phyloP scores from a whole-genome alignment of 2,329 filamentous ascomycete species.

The Verticillium alfalfae region DNA sequence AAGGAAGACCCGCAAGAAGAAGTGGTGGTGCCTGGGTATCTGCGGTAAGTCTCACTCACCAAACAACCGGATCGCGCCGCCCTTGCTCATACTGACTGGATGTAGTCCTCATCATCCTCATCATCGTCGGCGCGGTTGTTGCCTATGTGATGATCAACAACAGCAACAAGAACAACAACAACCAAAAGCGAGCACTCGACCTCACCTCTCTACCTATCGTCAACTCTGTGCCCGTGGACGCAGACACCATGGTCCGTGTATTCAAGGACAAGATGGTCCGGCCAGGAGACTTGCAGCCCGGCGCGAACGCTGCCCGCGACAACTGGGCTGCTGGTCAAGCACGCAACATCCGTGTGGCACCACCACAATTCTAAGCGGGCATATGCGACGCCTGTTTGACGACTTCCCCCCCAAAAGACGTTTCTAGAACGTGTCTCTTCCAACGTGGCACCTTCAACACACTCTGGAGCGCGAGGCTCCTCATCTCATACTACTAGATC shows the following conservation, averaged over 20 bases:
- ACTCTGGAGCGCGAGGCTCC: background rate
- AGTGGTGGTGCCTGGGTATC: slow-evolving; percentile 91
- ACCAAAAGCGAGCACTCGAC: slow-evolving; percentile 15
- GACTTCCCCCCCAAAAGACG: background rate
- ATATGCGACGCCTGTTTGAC: background rate
- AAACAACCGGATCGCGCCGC: background rate
- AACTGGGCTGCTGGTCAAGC: background rate
- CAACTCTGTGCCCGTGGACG: slow-evolving; percentile 14
- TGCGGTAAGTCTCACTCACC: slow-evolving; percentile 38
- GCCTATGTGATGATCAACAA: slow-evolving; percentile 22
- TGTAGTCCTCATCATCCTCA: slow-evolving; percentile 46
- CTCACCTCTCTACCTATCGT: slow-evolving; percentile 16
- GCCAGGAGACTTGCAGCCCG: slow-evolving; percentile 1
- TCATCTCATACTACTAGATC: background rate
- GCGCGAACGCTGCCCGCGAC: slow-evolving; percentile 1
- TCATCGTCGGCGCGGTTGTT: slow-evolving; percentile 43
- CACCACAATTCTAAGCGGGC: background rate
- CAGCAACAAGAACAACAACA: slow-evolving; percentile 18
- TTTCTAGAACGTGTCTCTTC: background rate
- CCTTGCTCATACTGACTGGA: slow-evolving; percentile 15
- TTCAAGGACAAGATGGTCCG: slow-evolving; percentile 2
- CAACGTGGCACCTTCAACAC: background rate
- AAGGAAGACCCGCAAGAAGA: slow-evolving; percentile 78
- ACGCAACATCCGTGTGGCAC: background rate
- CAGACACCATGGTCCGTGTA: slow-evolving; percentile 1